These are phyloP conservation scores for Phytophthora pini DNA, from an alignment of 352 stramenopile species.

Conservation along the genomic window DNA sequence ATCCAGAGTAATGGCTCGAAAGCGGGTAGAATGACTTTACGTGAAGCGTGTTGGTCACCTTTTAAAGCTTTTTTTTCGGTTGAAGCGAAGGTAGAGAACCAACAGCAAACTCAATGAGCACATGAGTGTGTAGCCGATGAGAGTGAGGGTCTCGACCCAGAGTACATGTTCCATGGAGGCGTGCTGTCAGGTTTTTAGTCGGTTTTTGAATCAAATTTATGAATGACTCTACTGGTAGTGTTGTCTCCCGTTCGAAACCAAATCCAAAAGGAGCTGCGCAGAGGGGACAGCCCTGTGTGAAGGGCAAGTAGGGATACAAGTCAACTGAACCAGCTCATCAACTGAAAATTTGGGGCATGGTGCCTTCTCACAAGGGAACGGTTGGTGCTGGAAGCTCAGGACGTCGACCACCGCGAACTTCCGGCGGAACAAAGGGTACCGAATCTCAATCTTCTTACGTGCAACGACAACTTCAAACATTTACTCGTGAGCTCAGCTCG, in stretches of 20 bases:
- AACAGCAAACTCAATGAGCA: slow-evolving; percentile 34
- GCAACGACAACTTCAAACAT: neutral
- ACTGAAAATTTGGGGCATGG: slow-evolving; percentile 15
- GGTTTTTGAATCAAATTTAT: neutral
- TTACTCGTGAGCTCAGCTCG: neutral
- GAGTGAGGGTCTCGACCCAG: slow-evolving; percentile 33
- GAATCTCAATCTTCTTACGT: slow-evolving; percentile 5
- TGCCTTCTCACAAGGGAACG: neutral
- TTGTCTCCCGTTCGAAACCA: too few relatives aligned
- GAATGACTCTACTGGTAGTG: neutral
- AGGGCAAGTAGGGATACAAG: neutral
- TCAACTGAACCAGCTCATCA: neutral
- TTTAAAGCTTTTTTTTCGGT: slow-evolving; percentile 40
- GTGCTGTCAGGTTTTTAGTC: neutral
- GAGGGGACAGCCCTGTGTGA: slow-evolving; percentile 4
- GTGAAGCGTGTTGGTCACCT: slow-evolving; percentile 35
- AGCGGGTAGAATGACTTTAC: slow-evolving; percentile 54
- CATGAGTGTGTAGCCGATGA: slow-evolving; percentile 44
- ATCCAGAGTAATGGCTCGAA: slow-evolving; percentile 60
- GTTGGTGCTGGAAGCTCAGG: neutral
- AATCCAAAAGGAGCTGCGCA: neutral
- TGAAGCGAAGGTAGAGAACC: slow-evolving; percentile 42
- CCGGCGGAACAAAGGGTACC: neutral
- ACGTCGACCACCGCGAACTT: slow-evolving; percentile 2
- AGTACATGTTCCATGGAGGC: slow-evolving; percentile 4